These are phyloP conservation scores for Xenosphaeropsis pyriputrescens DNA, from an alignment of 2,329 filamentous ascomycete genomes.

Conservation along the genomic window DNA sequence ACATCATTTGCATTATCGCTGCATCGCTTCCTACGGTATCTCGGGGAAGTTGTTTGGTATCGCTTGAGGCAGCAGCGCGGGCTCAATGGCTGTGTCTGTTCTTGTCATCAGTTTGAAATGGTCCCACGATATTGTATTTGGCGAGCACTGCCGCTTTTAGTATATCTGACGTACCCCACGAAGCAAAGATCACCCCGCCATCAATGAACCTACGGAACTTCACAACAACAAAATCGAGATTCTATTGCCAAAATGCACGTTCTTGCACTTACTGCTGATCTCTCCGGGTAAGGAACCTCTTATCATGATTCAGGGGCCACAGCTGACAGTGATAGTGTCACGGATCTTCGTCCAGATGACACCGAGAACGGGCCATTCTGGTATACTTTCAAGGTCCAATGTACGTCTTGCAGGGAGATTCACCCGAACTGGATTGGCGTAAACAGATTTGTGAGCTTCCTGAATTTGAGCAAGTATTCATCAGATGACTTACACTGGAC, in stretches of 20 bases:
- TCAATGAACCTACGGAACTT: constrained; percentile 2
- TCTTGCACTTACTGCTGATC: constrained; percentile 51
- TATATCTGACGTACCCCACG: neutral
- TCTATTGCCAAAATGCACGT: constrained; percentile 39
- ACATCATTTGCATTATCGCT: constrained; percentile 48
- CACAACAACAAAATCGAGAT: constrained; percentile 2
- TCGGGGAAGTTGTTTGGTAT: too few species aligned
- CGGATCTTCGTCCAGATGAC: constrained; percentile 74
- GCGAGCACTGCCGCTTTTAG: constrained; percentile 2
- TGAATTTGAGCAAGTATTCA: neutral
- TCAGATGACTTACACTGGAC: constrained; percentile 2
- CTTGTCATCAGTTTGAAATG: too few species aligned
- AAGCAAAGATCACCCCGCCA: constrained; percentile 3
- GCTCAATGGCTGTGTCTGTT: too few species aligned
- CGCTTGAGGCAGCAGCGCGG: too few species aligned
- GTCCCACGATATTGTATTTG: neutral
- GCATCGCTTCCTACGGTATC: constrained; percentile 8
- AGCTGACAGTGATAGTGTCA: constrained; percentile 47
- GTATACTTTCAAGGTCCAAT: constrained; percentile 97
- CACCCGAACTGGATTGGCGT: constrained; percentile 79
- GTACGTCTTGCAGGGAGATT: constrained; percentile 87
- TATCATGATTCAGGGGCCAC: constrained; percentile 1
- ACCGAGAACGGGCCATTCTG: constrained; percentile 73
- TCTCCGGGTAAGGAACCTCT: constrained; percentile 41
- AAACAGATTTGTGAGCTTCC: constrained; percentile 58